phyloP scores from a whole-genome alignment of 805 yeast species.

The Hanseniaspora meyeri region DNA sequence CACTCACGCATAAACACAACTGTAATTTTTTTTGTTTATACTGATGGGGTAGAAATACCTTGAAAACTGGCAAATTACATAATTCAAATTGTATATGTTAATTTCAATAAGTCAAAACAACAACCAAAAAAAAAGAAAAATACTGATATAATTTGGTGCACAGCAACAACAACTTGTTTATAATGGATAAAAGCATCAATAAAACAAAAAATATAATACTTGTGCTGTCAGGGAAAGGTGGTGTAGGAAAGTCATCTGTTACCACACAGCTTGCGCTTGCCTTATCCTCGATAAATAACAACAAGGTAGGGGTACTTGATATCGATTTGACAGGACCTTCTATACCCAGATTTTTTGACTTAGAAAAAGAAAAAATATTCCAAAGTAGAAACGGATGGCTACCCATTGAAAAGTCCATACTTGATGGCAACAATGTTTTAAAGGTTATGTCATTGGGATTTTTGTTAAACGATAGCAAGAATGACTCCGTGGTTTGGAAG shows the following conservation, averaged over 20 bases:
- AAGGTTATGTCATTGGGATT: constrained; percentile 83
- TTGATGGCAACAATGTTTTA: not conserved
- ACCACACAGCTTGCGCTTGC: constrained; percentile 89
- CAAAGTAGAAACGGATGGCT: constrained; percentile 84
- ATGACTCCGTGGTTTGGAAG: constrained; percentile 91
- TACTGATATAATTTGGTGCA: no score
- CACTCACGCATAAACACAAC: not conserved
- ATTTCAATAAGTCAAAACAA: no score
- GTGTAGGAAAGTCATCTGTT: constrained; percentile 93
- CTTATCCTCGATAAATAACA: constrained; percentile 34
- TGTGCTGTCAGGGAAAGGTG: constrained; percentile 88
- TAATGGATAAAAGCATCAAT: constrained; percentile 25
- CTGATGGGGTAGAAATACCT: not conserved
- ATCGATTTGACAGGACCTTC: constrained; percentile 96
- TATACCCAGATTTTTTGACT: constrained; percentile 88
- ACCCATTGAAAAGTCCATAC: constrained; percentile 52
- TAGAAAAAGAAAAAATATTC: constrained; percentile 65
- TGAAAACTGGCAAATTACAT: not conserved
- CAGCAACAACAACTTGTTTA: no score
- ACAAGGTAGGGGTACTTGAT: constrained; percentile 86
- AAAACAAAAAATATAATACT: constrained; percentile 65
- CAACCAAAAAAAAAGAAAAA: no score
- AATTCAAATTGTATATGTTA: not conserved
- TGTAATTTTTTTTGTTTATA: not conserved
- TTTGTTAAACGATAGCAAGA: constrained; percentile 57